A percentile compares a stretch with the other conserved stretches of the same genome.
Evolutionary conservation across 2,329 filamentous ascomycete genomes (phyloP).

Genomic region (Davidsoniella virescens): DNA sequence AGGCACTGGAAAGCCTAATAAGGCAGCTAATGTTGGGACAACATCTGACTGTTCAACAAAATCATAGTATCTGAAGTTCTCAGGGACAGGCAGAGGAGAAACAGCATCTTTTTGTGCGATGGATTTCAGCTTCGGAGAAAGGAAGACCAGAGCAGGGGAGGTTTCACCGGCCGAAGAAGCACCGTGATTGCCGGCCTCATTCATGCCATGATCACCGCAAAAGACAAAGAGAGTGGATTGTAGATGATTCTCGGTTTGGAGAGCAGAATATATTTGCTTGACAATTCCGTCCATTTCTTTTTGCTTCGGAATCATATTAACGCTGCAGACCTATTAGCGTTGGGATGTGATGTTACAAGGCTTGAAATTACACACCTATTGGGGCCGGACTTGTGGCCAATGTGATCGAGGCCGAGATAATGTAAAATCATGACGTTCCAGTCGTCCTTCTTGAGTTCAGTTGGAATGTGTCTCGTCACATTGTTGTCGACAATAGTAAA

Average conservation of each 20-base stretch:
- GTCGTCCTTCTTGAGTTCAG: slow-evolving; percentile 59
- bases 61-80: slow-evolving; percentile 70
- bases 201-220: slow-evolving; percentile 97
- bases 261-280: slow-evolving; percentile 55
- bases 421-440: slow-evolving; percentile 93
- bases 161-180: slow-evolving; percentile 90
- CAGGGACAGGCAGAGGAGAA: slow-evolving; percentile 40
- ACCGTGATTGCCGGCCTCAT: slow-evolving; percentile 91
- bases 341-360: background rate
- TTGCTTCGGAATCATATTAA: slow-evolving; percentile 87
- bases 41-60: slow-evolving; percentile 89
- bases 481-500: slow-evolving; percentile 97
- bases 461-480: slow-evolving; percentile 75
- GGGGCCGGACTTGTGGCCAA: slow-evolving; percentile 90
- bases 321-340: slow-evolving; percentile 30
- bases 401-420: slow-evolving; percentile 90
- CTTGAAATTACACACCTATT: slow-evolving; percentile 38
- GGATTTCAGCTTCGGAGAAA: slow-evolving; percentile 62
- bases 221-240: slow-evolving; percentile 67
- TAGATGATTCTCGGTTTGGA: slow-evolving; percentile 55
- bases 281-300: slow-evolving; percentile 83
- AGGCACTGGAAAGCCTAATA: slow-evolving; percentile 77
- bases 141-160: slow-evolving; percentile 78
- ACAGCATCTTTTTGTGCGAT: slow-evolving; percentile 27
- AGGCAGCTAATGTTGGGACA: slow-evolving; percentile 69